These are phyloP conservation scores for Apiotrichum akiyoshidainum DNA, from an alignment of 1,284 basidiomycete species.

Conservation along the genomic window DNA sequence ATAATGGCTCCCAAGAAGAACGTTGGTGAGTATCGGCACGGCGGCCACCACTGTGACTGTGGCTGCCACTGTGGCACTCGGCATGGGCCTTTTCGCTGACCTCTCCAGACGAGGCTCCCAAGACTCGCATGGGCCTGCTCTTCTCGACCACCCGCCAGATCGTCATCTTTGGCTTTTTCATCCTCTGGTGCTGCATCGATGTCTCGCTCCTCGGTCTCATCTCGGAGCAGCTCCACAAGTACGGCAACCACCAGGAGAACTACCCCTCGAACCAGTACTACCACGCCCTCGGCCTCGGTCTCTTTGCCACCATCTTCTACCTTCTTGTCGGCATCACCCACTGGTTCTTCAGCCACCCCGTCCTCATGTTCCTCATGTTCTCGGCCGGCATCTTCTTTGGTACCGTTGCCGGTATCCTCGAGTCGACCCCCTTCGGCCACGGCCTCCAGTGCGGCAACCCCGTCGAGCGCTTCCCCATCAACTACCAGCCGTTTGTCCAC, in stretches of 20 bases:
- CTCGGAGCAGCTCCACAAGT: conserved; percentile 39
- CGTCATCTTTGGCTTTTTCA: conserved; percentile 56
- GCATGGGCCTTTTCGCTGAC: neutral
- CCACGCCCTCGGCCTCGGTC: conserved; percentile 35
- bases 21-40: neutral
- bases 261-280: conserved; percentile 32
- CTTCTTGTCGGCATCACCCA: conserved; percentile 39
- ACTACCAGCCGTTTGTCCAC: conserved; percentile 28
- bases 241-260: conserved; percentile 25
- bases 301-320: conserved; percentile 37
- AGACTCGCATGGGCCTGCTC: conserved; percentile 9
- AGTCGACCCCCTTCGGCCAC: conserved; percentile 43
- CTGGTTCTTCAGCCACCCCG: conserved; percentile 25
- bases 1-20: conserved; percentile 6
- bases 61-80: neutral
- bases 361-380: conserved; percentile 27
- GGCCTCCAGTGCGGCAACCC: conserved; percentile 40
- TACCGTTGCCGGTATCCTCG: conserved; percentile 38
- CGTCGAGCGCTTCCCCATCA: conserved; percentile 25
- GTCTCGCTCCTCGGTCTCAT: conserved; percentile 48
- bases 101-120: conserved; percentile 7
- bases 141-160: conserved; percentile 30
- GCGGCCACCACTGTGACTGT: neutral
- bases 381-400: conserved; percentile 30
- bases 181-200: conserved; percentile 57